Conservation (phyloP, 2,329 filamentous ascomycete species). For the Alternaria tenuissima region DNA sequence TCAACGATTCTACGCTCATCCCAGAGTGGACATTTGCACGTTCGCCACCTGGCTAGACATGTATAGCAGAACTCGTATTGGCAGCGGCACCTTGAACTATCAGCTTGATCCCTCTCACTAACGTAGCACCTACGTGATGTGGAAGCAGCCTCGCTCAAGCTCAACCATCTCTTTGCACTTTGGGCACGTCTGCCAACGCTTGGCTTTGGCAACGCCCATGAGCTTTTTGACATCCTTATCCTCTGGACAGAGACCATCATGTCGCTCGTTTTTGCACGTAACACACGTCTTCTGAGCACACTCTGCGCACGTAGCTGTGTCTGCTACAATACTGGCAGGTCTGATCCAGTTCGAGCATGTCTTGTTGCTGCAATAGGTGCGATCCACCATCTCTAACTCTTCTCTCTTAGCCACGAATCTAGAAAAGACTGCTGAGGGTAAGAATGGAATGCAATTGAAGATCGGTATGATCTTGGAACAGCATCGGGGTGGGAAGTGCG, state of each 20-base stretch:
- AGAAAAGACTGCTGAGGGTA: neutral
- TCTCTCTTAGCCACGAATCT: neutral
- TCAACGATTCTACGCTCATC: neutral
- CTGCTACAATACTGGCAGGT: neutral
- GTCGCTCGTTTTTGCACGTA: neutral
- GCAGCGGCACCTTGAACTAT: neutral
- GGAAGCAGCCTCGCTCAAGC: neutral
- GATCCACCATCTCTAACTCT: neutral
- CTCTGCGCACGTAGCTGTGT: neutral
- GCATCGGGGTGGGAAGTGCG: neutral
- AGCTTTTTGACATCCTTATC: neutral
- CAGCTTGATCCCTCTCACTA: neutral
- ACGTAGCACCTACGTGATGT: neutral
- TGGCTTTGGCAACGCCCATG: neutral
- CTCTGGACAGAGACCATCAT: neutral
- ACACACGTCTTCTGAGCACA: neutral
- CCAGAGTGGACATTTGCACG: neutral
- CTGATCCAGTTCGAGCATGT: neutral
- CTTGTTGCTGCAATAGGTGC: neutral
- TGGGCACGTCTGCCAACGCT: neutral
- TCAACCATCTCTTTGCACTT: neutral
- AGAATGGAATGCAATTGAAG: neutral
- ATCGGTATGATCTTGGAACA: neutral
- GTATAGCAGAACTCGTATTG: neutral
- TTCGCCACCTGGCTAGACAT: neutral